Percentiles rank a stretch among this genome's conserved stretches.
These are phyloP conservation scores for Fusarium sp. DNA, from an alignment of 2,329 filamentous ascomycete genomes.

Conservation along the genomic window DNA sequence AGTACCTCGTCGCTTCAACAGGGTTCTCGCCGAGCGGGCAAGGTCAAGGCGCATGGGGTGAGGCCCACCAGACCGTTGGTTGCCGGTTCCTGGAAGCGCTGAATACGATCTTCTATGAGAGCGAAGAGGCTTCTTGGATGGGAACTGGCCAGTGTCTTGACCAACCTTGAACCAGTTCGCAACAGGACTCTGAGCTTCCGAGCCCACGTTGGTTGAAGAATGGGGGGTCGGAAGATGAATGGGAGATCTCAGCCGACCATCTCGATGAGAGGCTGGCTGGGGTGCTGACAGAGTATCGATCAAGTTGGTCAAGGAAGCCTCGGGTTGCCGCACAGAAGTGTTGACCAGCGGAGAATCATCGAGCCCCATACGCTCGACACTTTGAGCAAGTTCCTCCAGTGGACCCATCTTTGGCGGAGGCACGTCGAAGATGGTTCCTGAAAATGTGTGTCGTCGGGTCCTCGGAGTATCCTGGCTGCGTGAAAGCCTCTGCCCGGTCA, in stretches of 20 bases:
- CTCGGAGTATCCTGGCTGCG: neutral
- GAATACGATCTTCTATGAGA: neutral
- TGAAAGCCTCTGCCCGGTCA: neutral
- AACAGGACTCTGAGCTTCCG: neutral
- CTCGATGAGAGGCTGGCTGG: neutral
- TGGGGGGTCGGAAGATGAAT: neutral
- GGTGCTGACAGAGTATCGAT: neutral
- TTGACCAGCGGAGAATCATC: neutral
- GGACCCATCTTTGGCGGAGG: neutral
- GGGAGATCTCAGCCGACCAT: neutral
- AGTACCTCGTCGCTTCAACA: neutral
- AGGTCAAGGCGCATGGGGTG: neutral
- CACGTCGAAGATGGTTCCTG: neutral
- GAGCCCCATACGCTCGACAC: neutral
- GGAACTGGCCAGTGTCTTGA: neutral
- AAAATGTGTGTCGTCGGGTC: neutral
- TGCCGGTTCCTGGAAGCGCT: neutral
- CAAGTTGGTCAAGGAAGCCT: neutral
- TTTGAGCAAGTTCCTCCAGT: neutral
- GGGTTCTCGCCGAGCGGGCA: neutral
- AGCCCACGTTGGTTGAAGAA: neutral
- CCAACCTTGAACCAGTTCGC: neutral
- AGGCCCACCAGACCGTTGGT: neutral
- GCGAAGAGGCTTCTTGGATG: neutral
- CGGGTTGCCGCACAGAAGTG: neutral